Percentiles rank a stretch among this genome's conserved stretches.
Conservation (phyloP, 768 basidiomycete species). For the Lactifluus hygrophoroides region DNA sequence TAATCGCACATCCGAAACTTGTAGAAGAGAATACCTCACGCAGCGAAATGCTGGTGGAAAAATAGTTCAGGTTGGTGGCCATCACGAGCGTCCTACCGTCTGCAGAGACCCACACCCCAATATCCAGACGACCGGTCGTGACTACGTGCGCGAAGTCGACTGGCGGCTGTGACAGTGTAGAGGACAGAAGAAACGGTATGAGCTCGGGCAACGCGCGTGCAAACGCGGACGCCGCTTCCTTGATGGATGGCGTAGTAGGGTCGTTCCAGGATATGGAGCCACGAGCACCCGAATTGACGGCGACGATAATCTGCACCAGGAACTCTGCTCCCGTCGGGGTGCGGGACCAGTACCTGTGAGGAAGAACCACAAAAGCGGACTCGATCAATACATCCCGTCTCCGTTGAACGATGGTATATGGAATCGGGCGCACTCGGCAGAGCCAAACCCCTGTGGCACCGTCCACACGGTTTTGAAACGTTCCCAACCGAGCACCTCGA, state of each 20-base stretch:
- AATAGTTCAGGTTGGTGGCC: conserved; percentile 14
- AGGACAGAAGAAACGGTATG: conserved; percentile 3
- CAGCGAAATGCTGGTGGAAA: background rate
- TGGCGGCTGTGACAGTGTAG: background rate
- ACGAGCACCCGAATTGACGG: conserved; percentile 61
- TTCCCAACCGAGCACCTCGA: conserved; percentile 60
- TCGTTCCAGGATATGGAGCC: conserved; percentile 38
- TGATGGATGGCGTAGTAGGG: conserved; percentile 34
- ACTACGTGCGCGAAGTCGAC: background rate
- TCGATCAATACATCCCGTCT: too few species aligned
- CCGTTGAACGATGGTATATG: background rate
- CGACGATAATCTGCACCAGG: conserved; percentile 53
- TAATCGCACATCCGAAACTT: background rate
- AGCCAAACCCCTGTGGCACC: conserved; percentile 73
- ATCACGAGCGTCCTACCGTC: background rate
- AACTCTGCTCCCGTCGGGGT: conserved; percentile 63
- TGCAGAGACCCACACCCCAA: conserved; percentile 9
- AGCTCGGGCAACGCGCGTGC: conserved; percentile 25
- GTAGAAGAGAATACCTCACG: background rate
- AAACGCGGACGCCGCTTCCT: conserved; percentile 29
- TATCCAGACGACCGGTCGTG: background rate
- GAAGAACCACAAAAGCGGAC: background rate
- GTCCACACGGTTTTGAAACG: conserved; percentile 66
- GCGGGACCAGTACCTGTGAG: conserved; percentile 47
- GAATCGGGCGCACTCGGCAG: conserved; percentile 27